Conservation (phyloP, 2,329 filamentous ascomycete species). For the Verticillium nonalfalfae region DNA sequence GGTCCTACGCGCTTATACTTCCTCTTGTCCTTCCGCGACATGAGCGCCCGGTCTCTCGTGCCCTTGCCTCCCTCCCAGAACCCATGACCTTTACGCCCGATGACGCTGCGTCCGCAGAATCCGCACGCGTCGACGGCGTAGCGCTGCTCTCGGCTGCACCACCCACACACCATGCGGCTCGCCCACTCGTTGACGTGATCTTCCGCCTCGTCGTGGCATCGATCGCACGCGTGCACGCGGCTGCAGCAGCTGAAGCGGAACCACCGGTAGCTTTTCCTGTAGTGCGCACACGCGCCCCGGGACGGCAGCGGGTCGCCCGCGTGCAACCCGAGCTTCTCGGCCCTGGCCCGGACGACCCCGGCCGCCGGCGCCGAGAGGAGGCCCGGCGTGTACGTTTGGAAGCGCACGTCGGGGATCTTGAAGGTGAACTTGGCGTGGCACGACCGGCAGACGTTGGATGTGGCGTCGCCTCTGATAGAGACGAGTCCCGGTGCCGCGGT, state of each 20-base stretch:
- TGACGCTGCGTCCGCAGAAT: conserved; percentile 64
- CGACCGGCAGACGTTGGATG: conserved; percentile 68
- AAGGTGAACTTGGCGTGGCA: conserved; percentile 79
- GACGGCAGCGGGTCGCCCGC: conserved; percentile 49
- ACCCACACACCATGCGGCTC: conserved; percentile 76
- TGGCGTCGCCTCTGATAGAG: conserved; percentile 67
- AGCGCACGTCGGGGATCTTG: conserved; percentile 71
- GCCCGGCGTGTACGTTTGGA: conserved; percentile 61
- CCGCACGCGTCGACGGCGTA: conserved; percentile 71
- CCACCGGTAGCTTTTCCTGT: conserved; percentile 54
- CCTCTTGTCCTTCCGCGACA: conserved; percentile 71
- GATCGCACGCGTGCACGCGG: conserved; percentile 55
- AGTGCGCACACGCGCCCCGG: conserved; percentile 50
- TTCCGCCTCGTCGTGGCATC: conserved; percentile 67
- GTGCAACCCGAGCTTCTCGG: conserved; percentile 50
- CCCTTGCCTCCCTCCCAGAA: conserved; percentile 88
- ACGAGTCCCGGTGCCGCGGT: conserved; percentile 61
- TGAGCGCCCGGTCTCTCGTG: conserved; percentile 62
- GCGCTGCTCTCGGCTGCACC: conserved; percentile 73
- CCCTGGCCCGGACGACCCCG: conserved; percentile 34
- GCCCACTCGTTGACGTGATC: conserved; percentile 77
- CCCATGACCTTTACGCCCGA: conserved; percentile 59
- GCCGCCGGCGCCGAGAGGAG: conserved; percentile 30
- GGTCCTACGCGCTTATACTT: conserved; percentile 61
- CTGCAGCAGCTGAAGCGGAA: conserved; percentile 60